A percentile compares a stretch with the other conserved stretches of the same genome.
These are phyloP conservation scores for Magnaporthiopsis poae DNA, from an alignment of 2,329 filamentous ascomycete species.

Conservation along the genomic window DNA sequence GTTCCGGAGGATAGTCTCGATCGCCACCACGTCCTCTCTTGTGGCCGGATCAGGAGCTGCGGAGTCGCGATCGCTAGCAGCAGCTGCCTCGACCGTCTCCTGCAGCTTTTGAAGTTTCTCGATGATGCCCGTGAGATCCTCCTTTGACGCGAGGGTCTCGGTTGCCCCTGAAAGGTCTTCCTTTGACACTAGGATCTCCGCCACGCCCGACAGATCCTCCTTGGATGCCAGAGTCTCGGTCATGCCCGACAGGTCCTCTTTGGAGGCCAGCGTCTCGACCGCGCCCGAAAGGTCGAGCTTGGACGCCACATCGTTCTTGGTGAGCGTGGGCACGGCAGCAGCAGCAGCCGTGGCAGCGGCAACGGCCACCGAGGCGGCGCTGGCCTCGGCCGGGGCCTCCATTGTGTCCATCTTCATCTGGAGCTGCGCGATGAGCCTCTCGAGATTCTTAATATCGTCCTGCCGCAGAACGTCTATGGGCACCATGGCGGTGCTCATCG, in stretches of 20 bases:
- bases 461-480: slow-evolving; percentile 47
- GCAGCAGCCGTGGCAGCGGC: slow-evolving; percentile 11
- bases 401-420: slow-evolving; percentile 75
- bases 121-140: slow-evolving; percentile 32
- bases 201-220: slow-evolving; percentile 25
- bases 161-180: slow-evolving; percentile 7
- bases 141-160: slow-evolving; percentile 14
- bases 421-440: slow-evolving; percentile 71
- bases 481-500: slow-evolving; percentile 31
- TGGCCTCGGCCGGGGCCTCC: slow-evolving; percentile 39
- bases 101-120: slow-evolving; percentile 39
- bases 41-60: slow-evolving; percentile 41
- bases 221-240: slow-evolving; percentile 35
- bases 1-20: slow-evolving; percentile 82
- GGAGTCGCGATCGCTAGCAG: slow-evolving; percentile 17
- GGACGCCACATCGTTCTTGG: slow-evolving; percentile 10
- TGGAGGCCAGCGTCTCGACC: slow-evolving; percentile 37
- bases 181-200: slow-evolving; percentile 33
- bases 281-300: slow-evolving; percentile 27
- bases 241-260: slow-evolving; percentile 21
- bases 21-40: slow-evolving; percentile 79
- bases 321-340: slow-evolving; percentile 10
- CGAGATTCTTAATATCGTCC: slow-evolving; percentile 75
- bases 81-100: slow-evolving; percentile 25
- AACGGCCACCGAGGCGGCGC: slow-evolving; percentile 28